Evolutionary conservation across 2,329 filamentous ascomycete species (phyloP).

Genomic region (Cercospora zeae-maydis): DNA sequence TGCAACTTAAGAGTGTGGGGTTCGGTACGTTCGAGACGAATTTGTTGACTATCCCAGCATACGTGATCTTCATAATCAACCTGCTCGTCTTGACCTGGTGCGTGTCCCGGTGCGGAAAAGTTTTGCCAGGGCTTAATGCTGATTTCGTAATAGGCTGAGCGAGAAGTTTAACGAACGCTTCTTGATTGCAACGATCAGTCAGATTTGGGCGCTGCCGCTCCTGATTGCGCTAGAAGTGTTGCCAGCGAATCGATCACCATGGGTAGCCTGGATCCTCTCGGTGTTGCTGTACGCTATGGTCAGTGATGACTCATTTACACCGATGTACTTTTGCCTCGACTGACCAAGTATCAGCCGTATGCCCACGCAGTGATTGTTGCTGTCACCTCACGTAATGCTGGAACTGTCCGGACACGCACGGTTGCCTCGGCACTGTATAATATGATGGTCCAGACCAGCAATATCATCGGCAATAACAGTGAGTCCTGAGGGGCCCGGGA

Average conservation of each 20-base stretch:
- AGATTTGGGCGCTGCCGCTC: constrained; percentile 41
- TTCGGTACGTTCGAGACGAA: constrained; percentile 45
- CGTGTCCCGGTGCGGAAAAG: neutral
- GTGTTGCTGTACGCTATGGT: constrained; percentile 39
- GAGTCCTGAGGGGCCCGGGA: constrained; percentile 32
- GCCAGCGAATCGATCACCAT: constrained; percentile 35
- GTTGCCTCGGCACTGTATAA: constrained; percentile 61
- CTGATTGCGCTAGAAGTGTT: constrained; percentile 40
- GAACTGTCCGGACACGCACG: constrained; percentile 59
- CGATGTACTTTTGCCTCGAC: neutral
- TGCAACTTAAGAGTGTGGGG: constrained; percentile 40
- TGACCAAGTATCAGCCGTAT: constrained; percentile 33
- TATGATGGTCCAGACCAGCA: constrained; percentile 42
- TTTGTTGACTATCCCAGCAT: constrained; percentile 43
- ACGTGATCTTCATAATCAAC: constrained; percentile 50
- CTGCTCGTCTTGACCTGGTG: constrained; percentile 45
- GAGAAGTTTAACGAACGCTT: constrained; percentile 53
- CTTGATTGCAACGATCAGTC: constrained; percentile 45
- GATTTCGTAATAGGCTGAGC: constrained; percentile 35
- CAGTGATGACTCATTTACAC: neutral
- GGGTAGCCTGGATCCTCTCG: constrained; percentile 41
- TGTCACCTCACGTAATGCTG: constrained; percentile 60
- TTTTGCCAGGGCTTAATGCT: constrained; percentile 15
- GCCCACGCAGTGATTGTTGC: constrained; percentile 58
- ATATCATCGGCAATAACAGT: constrained; percentile 34